Evolutionary conservation across 192 early-diverging fungal species (phyloP).

Genomic region (Linnemannia elongata): DNA sequence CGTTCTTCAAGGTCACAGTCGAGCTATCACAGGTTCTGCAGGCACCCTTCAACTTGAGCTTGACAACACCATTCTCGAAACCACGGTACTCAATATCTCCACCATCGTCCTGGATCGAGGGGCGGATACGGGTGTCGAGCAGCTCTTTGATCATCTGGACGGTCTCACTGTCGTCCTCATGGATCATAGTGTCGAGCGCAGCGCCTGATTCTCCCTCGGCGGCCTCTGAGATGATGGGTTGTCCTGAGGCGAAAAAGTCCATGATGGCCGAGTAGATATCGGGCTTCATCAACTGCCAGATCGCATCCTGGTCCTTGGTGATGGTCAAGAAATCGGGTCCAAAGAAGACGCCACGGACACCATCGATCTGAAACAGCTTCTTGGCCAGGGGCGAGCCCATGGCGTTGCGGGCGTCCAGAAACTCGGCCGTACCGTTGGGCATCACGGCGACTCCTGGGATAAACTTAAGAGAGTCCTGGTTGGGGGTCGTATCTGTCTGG

Average conservation of each 20-base stretch:
- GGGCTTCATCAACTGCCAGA: conserved; percentile 98
- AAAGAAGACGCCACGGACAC: conserved; percentile 90
- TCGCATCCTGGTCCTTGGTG: conserved; percentile 87
- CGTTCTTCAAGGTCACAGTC: conserved; percentile 95
- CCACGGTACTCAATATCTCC: conserved; percentile 97
- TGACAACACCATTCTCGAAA: conserved; percentile 91
- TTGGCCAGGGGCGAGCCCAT: conserved; percentile 91
- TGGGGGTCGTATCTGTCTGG: conserved; percentile 93
- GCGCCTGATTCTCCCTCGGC: conserved; percentile 41
- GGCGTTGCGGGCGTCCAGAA: conserved; percentile 79
- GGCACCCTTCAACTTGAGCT: conserved; percentile 93
- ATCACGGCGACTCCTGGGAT: conserved; percentile 93
- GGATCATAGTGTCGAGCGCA: conserved; percentile 71
- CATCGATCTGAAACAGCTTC: conserved; percentile 93
- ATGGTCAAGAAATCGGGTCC: conserved; percentile 97
- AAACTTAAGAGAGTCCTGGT: conserved; percentile 96
- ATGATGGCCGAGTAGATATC: conserved; percentile 97
- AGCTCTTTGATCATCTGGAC: conserved; percentile 99
- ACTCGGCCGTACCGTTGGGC: conserved; percentile 80
- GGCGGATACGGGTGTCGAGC: conserved; percentile 94
- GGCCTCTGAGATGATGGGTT: conserved; percentile 78
- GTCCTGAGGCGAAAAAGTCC: conserved; percentile 91
- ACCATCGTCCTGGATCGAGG: conserved; percentile 98
- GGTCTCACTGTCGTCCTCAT: conserved; percentile 87
- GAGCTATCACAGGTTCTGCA: conserved; percentile 94